Conservation (phyloP, 1,284 basidiomycete genomes). For the Pseudozyma sp. region DNA sequence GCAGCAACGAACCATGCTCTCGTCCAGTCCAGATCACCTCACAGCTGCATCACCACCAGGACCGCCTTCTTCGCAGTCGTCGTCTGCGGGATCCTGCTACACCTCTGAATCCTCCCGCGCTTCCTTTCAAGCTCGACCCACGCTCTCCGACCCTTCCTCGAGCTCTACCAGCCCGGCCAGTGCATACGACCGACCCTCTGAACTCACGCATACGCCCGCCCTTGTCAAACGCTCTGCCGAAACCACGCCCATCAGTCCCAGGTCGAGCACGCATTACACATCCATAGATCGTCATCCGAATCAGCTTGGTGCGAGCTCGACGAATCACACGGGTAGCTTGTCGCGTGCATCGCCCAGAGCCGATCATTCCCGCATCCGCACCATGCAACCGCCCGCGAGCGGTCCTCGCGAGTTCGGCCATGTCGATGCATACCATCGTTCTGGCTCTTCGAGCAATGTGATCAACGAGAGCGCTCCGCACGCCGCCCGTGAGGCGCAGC, state of each 20-base stretch:
- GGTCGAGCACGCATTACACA: neutral
- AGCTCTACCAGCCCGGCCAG: slow-evolving; percentile 43
- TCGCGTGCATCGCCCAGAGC: slow-evolving; percentile 12
- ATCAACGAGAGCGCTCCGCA: slow-evolving; percentile 3
- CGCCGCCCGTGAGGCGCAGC: slow-evolving; percentile 7
- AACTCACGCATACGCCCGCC: slow-evolving; percentile 3
- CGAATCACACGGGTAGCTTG: neutral
- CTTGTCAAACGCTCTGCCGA: slow-evolving; percentile 18
- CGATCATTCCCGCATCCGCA: slow-evolving; percentile 1
- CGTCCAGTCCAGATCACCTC: slow-evolving; percentile 31
- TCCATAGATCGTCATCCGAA: slow-evolving; percentile 1
- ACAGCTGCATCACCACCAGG: slow-evolving; percentile 47
- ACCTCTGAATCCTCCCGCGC: slow-evolving; percentile 43
- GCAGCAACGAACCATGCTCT: slow-evolving; percentile 43
- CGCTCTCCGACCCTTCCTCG: slow-evolving; percentile 37
- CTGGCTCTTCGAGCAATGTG: slow-evolving; percentile 11
- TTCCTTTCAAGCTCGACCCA: slow-evolving; percentile 17
- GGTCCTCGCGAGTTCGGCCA: slow-evolving; percentile 9
- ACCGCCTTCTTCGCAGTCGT: slow-evolving; percentile 49
- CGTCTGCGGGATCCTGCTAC: slow-evolving; percentile 47
- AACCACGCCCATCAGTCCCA: neutral
- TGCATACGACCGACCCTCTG: slow-evolving; percentile 21
- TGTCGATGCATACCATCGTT: slow-evolving; percentile 10
- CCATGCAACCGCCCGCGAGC: slow-evolving; percentile 24
- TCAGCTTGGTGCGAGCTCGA: neutral